Percentiles rank a stretch among this genome's conserved stretches.
Conservation (phyloP, 2,329 filamentous ascomycete genomes). For the Colletotrichum graminicola region DNA sequence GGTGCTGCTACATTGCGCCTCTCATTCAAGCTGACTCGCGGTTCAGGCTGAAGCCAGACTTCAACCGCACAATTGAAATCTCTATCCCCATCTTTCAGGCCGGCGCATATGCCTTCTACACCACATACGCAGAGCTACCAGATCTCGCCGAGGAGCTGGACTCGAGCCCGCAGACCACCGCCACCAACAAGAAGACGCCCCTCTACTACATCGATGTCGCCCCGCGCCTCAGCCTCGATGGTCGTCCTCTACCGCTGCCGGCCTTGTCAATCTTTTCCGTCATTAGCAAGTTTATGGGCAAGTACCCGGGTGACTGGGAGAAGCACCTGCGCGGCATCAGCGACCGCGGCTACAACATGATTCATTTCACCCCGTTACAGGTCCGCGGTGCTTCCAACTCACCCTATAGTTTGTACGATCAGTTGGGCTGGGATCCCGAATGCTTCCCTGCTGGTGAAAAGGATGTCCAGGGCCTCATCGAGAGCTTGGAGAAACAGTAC, state of each 20-base stretch:
- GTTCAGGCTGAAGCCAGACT: constrained; percentile 84
- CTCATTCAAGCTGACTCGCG: constrained; percentile 10
- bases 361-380: constrained; percentile 97
- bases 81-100: constrained; percentile 86
- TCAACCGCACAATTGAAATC: constrained; percentile 91
- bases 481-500: constrained; percentile 86
- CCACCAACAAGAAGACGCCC: constrained; percentile 75
- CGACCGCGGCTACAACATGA: constrained; percentile 96
- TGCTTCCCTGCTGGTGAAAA: constrained; percentile 88
- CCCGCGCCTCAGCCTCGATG: constrained; percentile 81
- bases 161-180: constrained; percentile 59
- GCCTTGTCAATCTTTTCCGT: constrained; percentile 92
- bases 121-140: constrained; percentile 89
- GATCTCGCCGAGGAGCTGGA: constrained; percentile 73
- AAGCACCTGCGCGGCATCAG: constrained; percentile 89
- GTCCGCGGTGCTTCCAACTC: constrained; percentile 91
- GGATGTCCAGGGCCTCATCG: constrained; percentile 82
- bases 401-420: constrained; percentile 96
- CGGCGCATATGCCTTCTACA: constrained; percentile 94
- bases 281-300: constrained; percentile 98
- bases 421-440: constrained; percentile 84
- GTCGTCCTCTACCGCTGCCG: constrained; percentile 81
- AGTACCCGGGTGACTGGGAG: constrained; percentile 91
- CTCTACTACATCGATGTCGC: constrained; percentile 95
- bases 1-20: background rate